Base-by-base conservation (phyloP, 306 rosid species). In the Acacia acuminata region DNA sequence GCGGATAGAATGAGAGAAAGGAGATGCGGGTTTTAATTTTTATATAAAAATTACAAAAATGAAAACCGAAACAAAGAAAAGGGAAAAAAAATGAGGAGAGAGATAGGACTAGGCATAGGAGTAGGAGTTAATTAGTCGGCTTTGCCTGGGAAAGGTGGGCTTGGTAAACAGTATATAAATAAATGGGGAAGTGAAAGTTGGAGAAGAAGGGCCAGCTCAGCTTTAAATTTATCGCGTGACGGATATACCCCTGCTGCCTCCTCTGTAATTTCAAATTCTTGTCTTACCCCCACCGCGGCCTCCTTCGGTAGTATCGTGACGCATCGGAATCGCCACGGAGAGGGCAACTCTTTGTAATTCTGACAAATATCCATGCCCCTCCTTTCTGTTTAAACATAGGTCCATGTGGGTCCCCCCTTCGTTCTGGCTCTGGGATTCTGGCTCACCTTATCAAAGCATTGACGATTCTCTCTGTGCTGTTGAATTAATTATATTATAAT, bases 321-420 rank as follows among this genome's bases (percentile, higher is more conserved):
- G 88, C 84, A 88, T 85, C 85, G 90, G 91, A 87, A 84, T 80
- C 85, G 45, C 87, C 88, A 56, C 85, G 76, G 67, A 3, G 67
- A n/a, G 32, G 75, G 75, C 20, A 71, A 0, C 8, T 14, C 8
- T 14, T 3, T 47, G 77, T 72, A 72, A 45, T 24, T 44, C 32
- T 25, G n/a, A 24, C 56, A 24, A 71, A 12, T 45, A 25, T 45
- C 7, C 6, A 25, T 45, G 58, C 76, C 58, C 76, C 58, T 71
- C 17, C 25, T 63, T 16, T 9, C 65, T 66, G 1, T 30, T 67
- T 17, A 20, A 38, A 36, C 10, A 3, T 24, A 25, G 10, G 22
- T 58, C 1, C 32, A n/a, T 58, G 17, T 42, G 34, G 74, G 74
- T n/a, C 51, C 74, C 32, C 0, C 64, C 42, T n/a, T n/a, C n/a